Percentiles rank a stretch among this genome's conserved stretches.
phyloP scores from a whole-genome alignment of 225 moss, liverwort and hornwort genomes.

The Rhytidiadelphus loreus region DNA sequence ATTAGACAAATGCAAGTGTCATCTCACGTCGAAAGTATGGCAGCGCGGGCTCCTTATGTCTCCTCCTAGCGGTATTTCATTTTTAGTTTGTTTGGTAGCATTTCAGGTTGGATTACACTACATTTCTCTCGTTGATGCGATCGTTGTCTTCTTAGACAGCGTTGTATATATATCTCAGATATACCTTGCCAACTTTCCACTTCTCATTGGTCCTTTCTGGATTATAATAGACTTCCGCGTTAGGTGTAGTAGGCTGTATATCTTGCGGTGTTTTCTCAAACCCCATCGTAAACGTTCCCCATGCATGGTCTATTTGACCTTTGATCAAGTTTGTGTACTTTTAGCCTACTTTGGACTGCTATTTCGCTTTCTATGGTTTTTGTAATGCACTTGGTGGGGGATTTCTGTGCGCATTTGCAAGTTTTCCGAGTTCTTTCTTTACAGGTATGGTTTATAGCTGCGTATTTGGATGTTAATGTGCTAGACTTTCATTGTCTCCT shows the following conservation, averaged over 20 bases:
- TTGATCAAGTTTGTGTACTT: slow-evolving; percentile 10
- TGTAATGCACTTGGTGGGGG: not conserved
- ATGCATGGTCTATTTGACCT: not conserved
- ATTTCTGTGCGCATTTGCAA: not conserved
- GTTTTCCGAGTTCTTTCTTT: not conserved
- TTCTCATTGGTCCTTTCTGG: slow-evolving; percentile 7
- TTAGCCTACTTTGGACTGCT: not conserved
- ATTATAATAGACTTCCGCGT: not conserved
- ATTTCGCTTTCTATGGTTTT: not conserved
- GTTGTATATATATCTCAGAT: slow-evolving; percentile 20
- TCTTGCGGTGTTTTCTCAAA: not conserved
- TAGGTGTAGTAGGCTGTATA: not conserved
- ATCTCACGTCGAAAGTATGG: slow-evolving; percentile 72
- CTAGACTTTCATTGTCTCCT: not conserved
- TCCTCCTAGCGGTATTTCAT: slow-evolving; percentile 32
- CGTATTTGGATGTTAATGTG: not conserved
- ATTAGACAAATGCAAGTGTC: slow-evolving; percentile 68
- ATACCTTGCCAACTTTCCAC: not conserved
- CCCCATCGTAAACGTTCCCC: not conserved
- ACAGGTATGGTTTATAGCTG: not conserved
- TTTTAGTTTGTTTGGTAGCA: not conserved
- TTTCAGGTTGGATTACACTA: not conserved
- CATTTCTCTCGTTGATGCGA: not conserved
- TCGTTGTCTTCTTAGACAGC: not conserved
- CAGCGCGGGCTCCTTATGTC: slow-evolving; percentile 61